Percentiles rank a stretch among this genome's conserved stretches.
Evolutionary conservation across 345 rosid species (phyloP).

Genomic region (Pugionium dolabratum): DNA sequence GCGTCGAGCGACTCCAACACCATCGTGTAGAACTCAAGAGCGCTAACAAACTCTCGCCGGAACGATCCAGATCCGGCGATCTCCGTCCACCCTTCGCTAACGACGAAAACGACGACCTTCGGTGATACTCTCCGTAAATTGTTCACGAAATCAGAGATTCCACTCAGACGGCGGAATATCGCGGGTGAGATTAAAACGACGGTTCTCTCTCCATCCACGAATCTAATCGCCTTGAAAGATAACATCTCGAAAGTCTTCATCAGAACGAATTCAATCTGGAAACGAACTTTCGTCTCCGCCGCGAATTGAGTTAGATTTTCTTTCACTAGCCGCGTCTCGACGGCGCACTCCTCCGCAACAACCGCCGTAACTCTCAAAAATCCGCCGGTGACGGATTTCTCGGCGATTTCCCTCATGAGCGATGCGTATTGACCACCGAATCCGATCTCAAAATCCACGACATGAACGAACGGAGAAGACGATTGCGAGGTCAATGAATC

Average conservation of each 20-base stretch:
- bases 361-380: slow-evolving; percentile 77
- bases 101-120: slow-evolving; percentile 64
- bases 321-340: slow-evolving; percentile 66
- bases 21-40: slow-evolving; percentile 72
- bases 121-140: slow-evolving; percentile 64
- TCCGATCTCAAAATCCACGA: slow-evolving; percentile 91
- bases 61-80: slow-evolving; percentile 54
- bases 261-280: slow-evolving; percentile 74
- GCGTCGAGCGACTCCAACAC: slow-evolving; percentile 84
- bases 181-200: slow-evolving; percentile 64
- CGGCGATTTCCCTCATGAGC: slow-evolving; percentile 75
- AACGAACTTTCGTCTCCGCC: slow-evolving; percentile 66
- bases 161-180: slow-evolving; percentile 56
- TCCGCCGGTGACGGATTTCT: slow-evolving; percentile 48
- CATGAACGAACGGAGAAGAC: slow-evolving; percentile 61
- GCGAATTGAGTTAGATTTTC: slow-evolving; percentile 83
- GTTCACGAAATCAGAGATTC: slow-evolving; percentile 48
- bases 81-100: slow-evolving; percentile 68
- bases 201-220: slow-evolving; percentile 68
- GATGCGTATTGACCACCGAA: slow-evolving; percentile 94
- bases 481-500: slow-evolving; percentile 59
- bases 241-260: slow-evolving; percentile 67
- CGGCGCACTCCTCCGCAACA: slow-evolving; percentile 67
- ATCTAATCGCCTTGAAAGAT: slow-evolving; percentile 69
- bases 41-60: slow-evolving; percentile 64